Base-by-base conservation (phyloP, 148 eudicot species). In the Rhododendron kiyosumense region DNA sequence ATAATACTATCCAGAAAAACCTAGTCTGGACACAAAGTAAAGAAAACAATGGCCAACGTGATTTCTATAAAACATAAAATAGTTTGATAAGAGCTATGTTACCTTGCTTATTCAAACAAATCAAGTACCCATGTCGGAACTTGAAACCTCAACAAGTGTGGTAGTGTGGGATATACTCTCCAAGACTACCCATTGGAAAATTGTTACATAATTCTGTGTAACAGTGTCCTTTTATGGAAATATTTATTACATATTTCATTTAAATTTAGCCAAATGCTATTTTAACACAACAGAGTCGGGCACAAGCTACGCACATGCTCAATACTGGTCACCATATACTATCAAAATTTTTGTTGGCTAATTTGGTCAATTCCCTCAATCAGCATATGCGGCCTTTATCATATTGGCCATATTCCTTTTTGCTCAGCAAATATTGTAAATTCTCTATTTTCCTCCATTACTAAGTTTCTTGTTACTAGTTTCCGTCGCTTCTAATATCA, bases 1-100 rank as follows among this genome's bases (percentile, higher is more conserved):
- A 57, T 7, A n/a, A 14, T 81, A 51, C 43, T 17, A 45, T n/a
- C 32, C 7, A 67, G 17, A 83, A 13, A 69, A 22, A 71, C 49
- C 38, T 11, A 28, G 63, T 48, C 18, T 18, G n/a, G 28, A 83
- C 32, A 71, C 69, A 84, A 14, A 45, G 18, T 26, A 84, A 32
- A 48, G 15, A 49, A 83, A 65, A 45, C 32, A 69, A 83, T 67
- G 36, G 78, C 78, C 85, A 83, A 24, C 20, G 38, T n/a, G 54
- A 83, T 26, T 45, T 26, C 13, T 11, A 14, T 17, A 67, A 28
- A 41, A 57, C 12, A 81, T 34, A 30, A 51, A 32, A 38, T 10
- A 38, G 81, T 26, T 36, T 28, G 75, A 12, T 12, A 69, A 69
- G 75, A 69, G 75, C 75, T 28, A 69, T 69, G 75, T 69, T 28